Conservation (phyloP, 139 green algal species). For the Tetratostichococcus sp. region DNA sequence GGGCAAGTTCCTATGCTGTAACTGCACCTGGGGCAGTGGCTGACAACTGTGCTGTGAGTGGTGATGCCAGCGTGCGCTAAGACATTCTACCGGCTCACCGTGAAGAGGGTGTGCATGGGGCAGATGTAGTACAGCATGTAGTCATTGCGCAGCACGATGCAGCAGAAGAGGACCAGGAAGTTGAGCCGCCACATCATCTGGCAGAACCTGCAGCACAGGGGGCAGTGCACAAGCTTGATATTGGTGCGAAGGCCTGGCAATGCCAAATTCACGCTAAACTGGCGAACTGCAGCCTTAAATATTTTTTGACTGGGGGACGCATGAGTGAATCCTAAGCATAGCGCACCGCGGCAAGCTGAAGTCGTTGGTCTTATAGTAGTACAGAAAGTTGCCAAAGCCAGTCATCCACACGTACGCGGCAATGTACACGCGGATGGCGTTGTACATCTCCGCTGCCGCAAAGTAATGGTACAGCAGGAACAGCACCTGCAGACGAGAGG, state of each 20-base stretch:
- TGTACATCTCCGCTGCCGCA: slow-evolving; percentile 89
- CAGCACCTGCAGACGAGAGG: slow-evolving; percentile 72
- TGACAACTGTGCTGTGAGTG: too few relatives aligned
- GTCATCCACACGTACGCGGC: slow-evolving; percentile 98
- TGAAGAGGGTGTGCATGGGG: slow-evolving; percentile 98
- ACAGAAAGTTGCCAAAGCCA: slow-evolving; percentile 93
- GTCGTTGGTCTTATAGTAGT: slow-evolving; percentile 87
- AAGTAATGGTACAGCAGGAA: slow-evolving; percentile 98
- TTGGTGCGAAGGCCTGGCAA: too few relatives aligned
- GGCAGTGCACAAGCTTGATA: too few relatives aligned
- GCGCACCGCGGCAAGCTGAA: slow-evolving; percentile 46
- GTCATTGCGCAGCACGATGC: slow-evolving; percentile 77
- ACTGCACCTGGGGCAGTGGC: too few relatives aligned
- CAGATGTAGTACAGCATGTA: slow-evolving; percentile 99
- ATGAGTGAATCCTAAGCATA: background rate
- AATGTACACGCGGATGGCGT: slow-evolving; percentile 97
- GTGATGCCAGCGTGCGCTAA: too few relatives aligned
- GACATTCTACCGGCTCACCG: too few relatives aligned
- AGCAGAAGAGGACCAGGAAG: slow-evolving; percentile 82
- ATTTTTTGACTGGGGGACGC: too few relatives aligned
- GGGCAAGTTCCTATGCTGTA: too few relatives aligned
- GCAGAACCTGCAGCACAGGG: slow-evolving; percentile 56
- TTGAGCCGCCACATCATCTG: slow-evolving; percentile 99
- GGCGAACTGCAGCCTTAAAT: too few relatives aligned
- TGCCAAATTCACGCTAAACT: too few relatives aligned